Percentiles rank a stretch among this genome's conserved stretches.
These are phyloP conservation scores for Acacia confusa DNA, from an alignment of 306 rosid genomes.

Conservation along the genomic window DNA sequence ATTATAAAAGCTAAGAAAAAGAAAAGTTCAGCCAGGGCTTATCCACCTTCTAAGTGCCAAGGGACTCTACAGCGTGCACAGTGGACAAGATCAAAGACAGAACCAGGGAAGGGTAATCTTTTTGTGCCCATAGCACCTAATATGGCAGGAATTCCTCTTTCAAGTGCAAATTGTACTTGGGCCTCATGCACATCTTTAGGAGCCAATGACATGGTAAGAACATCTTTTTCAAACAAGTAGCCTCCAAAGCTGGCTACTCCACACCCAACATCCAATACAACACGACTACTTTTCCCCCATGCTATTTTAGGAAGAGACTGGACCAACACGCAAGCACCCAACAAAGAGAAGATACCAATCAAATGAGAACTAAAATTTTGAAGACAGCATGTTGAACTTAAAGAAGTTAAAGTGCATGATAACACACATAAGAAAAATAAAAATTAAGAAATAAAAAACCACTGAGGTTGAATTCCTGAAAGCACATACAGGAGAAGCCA, in stretches of 20 bases:
- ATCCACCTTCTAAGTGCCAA: conserved; percentile 86
- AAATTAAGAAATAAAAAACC: background rate
- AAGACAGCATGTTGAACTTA: conserved; percentile 3
- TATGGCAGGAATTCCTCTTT: conserved; percentile 88
- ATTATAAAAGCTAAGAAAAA: background rate
- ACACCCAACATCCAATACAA: conserved; percentile 82
- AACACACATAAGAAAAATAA: background rate
- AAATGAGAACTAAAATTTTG: background rate
- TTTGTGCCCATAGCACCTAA: conserved; percentile 79
- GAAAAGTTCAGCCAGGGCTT: background rate
- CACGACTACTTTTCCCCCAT: conserved; percentile 91
- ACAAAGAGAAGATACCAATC: background rate
- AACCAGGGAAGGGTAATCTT: conserved; percentile 74
- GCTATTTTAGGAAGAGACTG: conserved; percentile 72
- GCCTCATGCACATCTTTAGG: conserved; percentile 95
- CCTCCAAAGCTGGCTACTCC: conserved; percentile 97
- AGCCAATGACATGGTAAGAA: conserved; percentile 82
- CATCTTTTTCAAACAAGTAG: conserved; percentile 74
- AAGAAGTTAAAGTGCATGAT: background rate
- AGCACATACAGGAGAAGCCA: background rate
- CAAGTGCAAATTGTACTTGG: conserved; percentile 88
- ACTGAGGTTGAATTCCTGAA: background rate
- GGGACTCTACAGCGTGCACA: conserved; percentile 98
- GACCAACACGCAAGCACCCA: background rate
- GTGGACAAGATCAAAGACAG: conserved; percentile 80